Evolutionary conservation across 495 filamentous ascomycete genomes (phyloP), one percentile per base, ranked within the genome.

Genomic region (Podospora tetraspora): DNA sequence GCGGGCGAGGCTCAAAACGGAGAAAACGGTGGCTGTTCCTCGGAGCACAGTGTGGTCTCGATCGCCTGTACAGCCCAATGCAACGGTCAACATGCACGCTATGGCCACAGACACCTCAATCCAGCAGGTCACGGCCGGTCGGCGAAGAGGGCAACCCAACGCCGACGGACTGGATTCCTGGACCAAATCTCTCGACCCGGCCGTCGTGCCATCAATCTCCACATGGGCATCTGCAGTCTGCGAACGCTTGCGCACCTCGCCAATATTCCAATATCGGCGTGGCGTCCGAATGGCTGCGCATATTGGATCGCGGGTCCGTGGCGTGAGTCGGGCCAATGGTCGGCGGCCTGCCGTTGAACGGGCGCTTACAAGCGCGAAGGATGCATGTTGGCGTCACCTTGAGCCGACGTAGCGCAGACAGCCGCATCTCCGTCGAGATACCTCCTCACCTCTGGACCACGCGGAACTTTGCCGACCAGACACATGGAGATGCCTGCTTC

Each of bases 281-380:
- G 23, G 66, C 64, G 63, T 69, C 64, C 66, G 56, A 73, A 71
- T 74, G 73, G 69, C 63, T 68, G 63, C 68, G 57, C 57, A 69
- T 74, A 70, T 67, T 68, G 65, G 25, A 21, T 24, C 29, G 13
- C 52, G 62, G 62, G 69, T 62, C 13, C 22, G 71, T 72, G 75
- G 75, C 75, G 75, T 64, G 68, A 74, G 70, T 59, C 43, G 21
- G 67, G 34, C 75, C 71, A 77, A 77, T 77, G 3, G n/a, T 0
- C 37, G 5, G 1, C 19, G 37, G 32, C 61, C 69, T 65, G 68
- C 62, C 57, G n/a, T 29, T 56, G 34, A 61, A 19, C 22, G 22
- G 65, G 75, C 75, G 75, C 75, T 75, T 77, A 77, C 59, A 75
- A 74, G 75, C 75, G 75, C 75, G 70, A 59, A n/a, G 56, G 25